Evolutionary conservation across 352 stramenopile species (phyloP), one percentile per base, ranked within the genome.

Genomic region (Pythium volutum): DNA sequence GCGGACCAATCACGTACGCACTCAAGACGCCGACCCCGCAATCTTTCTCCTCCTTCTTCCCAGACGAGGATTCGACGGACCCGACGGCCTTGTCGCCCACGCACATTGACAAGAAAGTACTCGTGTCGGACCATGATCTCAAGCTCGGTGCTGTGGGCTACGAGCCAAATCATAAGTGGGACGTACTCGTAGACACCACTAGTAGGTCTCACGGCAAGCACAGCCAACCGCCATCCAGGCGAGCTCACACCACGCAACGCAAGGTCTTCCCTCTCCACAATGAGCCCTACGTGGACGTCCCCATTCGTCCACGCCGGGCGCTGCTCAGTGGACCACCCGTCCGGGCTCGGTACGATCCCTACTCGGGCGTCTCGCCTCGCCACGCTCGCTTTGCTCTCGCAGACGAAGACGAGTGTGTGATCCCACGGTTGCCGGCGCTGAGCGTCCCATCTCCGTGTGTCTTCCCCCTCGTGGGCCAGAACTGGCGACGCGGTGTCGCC

Each of bases 101-200:
- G 15, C 69, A 59, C 26, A 55, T 67, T 3, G 63, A 79, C 43
- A 80, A 75, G 65, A 84, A 82, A 48, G 59, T 85, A 15, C 66
- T 82, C 23, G 76, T 82, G 20, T 76, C 67, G 1, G 71, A 82
- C 38, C 81, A 50, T 38, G 75, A 87, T 31, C 62, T 84, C 34
- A 74, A 55, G 22, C 38, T 55, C n/a, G 33, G 23, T 1, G 29
- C 11, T 4, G 16, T 12, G 14, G 12, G 14, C 14, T 6, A 14
- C 4, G 36, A 43, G 12, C 18, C 26, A 10, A 16, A 8, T 3
- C 11, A 31, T 9, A 27, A 48, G 14, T 54, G 26, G 26, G 14
- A 25, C 26, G 26, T 16, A 15, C 27, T 54, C 26, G 27, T 20
- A 15, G 45, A 33, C 2, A 23, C 23, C n/a, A 11, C 41, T 16